A percentile compares a stretch with the other conserved stretches of the same genome.
Conservation (phyloP, 352 stramenopile species). For the Pythium myriotylum region DNA sequence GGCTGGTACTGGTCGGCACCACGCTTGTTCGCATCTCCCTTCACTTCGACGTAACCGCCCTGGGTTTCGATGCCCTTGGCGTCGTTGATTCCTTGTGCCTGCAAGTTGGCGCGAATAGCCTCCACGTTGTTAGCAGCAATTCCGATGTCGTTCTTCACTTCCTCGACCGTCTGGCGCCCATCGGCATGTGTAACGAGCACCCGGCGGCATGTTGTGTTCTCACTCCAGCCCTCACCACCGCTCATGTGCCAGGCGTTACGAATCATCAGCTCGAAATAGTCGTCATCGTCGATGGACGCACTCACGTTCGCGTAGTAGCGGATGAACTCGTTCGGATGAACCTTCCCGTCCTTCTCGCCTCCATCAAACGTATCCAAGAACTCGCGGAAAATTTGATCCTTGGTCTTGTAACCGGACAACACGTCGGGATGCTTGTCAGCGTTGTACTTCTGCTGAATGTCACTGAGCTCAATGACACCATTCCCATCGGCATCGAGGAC, state of each 20-base stretch:
- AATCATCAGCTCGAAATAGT: conserved; percentile 95
- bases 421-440: conserved; percentile 87
- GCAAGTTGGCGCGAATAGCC: conserved; percentile 78
- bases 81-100: conserved; percentile 65
- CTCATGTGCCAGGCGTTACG: conserved; percentile 88
- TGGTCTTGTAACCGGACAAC: conserved; percentile 65
- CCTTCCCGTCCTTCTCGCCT: conserved; percentile 86
- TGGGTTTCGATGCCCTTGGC: conserved; percentile 44
- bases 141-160: conserved; percentile 86
- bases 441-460: conserved; percentile 80
- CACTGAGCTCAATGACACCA: conserved; percentile 73
- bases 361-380: conserved; percentile 89
- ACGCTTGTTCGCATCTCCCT: conserved; percentile 53
- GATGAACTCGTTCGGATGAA: conserved; percentile 84
- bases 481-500: conserved; percentile 75
- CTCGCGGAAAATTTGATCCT: conserved; percentile 75
- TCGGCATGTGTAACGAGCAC: conserved; percentile 89
- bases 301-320: conserved; percentile 92
- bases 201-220: conserved; percentile 86
- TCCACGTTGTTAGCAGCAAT: conserved; percentile 68
- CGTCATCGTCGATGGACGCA: conserved; percentile 89
- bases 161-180: conserved; percentile 78
- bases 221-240: conserved; percentile 77
- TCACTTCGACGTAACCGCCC: conserved; percentile 50
- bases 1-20: conserved; percentile 48